Percentiles rank a stretch among this genome's conserved stretches.
Evolutionary conservation across 2,329 filamentous ascomycete species (phyloP).

Genomic region (Colletotrichum gloeosporioides): DNA sequence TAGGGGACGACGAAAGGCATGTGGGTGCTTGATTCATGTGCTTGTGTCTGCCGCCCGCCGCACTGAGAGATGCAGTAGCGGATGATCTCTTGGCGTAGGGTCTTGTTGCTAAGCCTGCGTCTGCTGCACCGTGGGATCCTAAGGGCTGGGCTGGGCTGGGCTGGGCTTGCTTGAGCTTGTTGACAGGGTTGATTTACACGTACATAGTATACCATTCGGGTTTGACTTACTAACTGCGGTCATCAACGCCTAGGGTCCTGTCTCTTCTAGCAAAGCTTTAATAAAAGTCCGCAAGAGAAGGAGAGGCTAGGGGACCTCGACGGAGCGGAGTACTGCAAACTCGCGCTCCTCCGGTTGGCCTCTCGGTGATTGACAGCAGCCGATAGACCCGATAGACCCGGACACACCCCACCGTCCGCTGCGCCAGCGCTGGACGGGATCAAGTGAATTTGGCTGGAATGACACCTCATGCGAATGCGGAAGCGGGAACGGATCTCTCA

Average conservation of each 20-base stretch:
- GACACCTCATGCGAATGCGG: slow-evolving; percentile 12
- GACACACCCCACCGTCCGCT: background rate
- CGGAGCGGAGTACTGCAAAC: background rate
- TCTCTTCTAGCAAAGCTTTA: background rate
- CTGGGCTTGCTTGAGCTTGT: background rate
- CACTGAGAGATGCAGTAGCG: slow-evolving; percentile 11
- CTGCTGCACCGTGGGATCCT: background rate
- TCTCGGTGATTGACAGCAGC: slow-evolving; percentile 5
- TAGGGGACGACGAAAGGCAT: background rate
- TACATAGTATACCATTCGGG: background rate
- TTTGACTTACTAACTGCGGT: background rate
- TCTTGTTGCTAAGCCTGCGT: background rate
- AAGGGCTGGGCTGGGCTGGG: background rate
- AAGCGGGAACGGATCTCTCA: slow-evolving; percentile 5
- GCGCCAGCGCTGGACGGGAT: background rate
- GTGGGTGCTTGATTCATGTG: background rate
- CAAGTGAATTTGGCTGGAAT: background rate
- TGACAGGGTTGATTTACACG: background rate
- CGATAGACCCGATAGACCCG: slow-evolving; percentile 16
- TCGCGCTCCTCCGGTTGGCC: background rate
- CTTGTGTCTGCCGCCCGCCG: background rate
- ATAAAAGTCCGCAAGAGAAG: background rate
- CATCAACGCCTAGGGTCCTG: background rate
- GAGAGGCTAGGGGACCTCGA: background rate
- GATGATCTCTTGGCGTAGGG: slow-evolving; percentile 10